A percentile compares a stretch with the other conserved stretches of the same genome.
Evolutionary conservation across 352 stramenopile genomes (phyloP).

Genomic region (Phytophthora cactorum): DNA sequence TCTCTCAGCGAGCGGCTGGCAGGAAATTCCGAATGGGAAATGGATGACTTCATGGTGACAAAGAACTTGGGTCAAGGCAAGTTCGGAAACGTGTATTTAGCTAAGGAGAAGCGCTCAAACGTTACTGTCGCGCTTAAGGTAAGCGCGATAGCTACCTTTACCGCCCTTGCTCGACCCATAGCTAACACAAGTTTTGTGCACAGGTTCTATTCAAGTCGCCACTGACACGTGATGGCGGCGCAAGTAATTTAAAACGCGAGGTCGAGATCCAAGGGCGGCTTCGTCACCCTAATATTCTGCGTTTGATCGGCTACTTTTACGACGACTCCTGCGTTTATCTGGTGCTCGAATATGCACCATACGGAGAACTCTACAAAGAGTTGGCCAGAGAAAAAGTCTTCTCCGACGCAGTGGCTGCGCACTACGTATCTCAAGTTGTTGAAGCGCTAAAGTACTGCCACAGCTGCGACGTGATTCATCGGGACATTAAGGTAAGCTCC

Average conservation of each 20-base stretch:
- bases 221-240: constrained; percentile 56
- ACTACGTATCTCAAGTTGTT: constrained; percentile 83
- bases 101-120: constrained; percentile 71
- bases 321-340: constrained; percentile 85
- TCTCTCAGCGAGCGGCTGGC: constrained; percentile 58
- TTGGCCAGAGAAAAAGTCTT: constrained; percentile 68
- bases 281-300: constrained; percentile 76
- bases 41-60: constrained; percentile 81
- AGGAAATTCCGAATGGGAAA: constrained; percentile 67
- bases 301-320: constrained; percentile 87
- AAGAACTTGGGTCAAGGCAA: constrained; percentile 87
- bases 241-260: constrained; percentile 79
- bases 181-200: constrained; percentile 3
- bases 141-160: not conserved
- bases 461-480: constrained; percentile 82
- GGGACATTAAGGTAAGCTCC: constrained; percentile 84
- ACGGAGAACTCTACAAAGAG: constrained; percentile 86
- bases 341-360: constrained; percentile 82
- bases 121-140: constrained; percentile 85
- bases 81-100: constrained; percentile 87
- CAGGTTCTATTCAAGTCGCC: constrained; percentile 77
- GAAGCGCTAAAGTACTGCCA: constrained; percentile 82
- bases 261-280: constrained; percentile 86
- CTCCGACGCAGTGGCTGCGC: constrained; percentile 50
- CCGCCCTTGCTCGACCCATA: not conserved